A percentile compares a stretch with the other conserved stretches of the same genome.
phyloP scores from a whole-genome alignment of 768 basidiomycete genomes.

The Lactarius hatsudake region DNA sequence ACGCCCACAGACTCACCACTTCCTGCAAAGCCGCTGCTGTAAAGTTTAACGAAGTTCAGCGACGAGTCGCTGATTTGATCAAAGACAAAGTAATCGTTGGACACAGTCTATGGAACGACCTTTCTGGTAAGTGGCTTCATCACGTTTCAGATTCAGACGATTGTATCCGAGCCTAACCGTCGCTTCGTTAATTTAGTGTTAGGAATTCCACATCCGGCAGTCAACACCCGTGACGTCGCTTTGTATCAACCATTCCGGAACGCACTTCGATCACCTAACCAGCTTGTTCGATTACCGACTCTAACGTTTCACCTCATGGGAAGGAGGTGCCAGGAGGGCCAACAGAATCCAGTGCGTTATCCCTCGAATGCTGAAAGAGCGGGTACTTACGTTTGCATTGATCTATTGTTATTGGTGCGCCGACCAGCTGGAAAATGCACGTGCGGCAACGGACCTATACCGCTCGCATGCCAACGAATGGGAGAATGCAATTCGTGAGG shows the following conservation, averaged over 20 bases:
- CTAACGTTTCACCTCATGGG: constrained; percentile 82
- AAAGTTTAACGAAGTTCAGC: constrained; percentile 64
- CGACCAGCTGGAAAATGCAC: constrained; percentile 71
- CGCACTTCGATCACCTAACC: constrained; percentile 61
- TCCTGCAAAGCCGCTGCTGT: constrained; percentile 44
- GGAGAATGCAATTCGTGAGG: constrained; percentile 57
- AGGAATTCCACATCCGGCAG: constrained; percentile 77
- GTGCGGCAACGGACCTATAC: constrained; percentile 52
- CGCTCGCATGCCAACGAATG: constrained; percentile 60
- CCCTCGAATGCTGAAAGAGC: constrained; percentile 1
- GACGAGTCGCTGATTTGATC: constrained; percentile 59
- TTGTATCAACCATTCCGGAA: constrained; percentile 80
- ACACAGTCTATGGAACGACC: constrained; percentile 76
- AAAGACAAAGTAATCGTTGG: constrained; percentile 72
- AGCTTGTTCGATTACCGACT: constrained; percentile 71
- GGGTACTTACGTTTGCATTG: constrained; percentile 15
- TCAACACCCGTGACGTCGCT: constrained; percentile 75
- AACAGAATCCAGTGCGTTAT: constrained; percentile 64
- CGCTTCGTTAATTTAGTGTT: constrained; percentile 48
- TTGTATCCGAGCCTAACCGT: constrained; percentile 11
- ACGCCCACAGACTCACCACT: background rate
- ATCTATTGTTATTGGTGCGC: constrained; percentile 11
- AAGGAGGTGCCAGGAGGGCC: constrained; percentile 69
- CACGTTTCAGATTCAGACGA: constrained; percentile 15
- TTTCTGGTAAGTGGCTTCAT: constrained; percentile 53